Evolutionary conservation across 2,329 filamentous ascomycete genomes (phyloP).

Genomic region (Aspergillus caelatus): DNA sequence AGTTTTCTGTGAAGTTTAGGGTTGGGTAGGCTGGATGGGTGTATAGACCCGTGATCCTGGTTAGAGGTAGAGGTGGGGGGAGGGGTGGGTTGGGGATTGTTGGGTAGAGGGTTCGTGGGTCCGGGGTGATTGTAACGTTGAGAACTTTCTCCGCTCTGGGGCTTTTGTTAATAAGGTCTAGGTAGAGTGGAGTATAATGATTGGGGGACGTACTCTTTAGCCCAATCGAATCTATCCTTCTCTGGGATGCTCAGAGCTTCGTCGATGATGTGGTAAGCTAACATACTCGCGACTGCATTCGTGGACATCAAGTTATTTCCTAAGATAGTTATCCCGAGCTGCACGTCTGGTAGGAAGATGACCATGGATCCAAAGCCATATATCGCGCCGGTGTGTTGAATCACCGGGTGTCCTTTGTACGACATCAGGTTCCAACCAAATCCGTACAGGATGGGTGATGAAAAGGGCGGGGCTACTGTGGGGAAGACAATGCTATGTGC

Average conservation of each 20-base stretch:
- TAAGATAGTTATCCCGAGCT: neutral
- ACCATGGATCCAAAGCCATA: neutral
- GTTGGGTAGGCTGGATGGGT: neutral
- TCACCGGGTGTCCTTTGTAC: neutral
- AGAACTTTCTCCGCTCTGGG: neutral
- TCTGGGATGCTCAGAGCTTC: neutral
- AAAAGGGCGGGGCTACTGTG: neutral
- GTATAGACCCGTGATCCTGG: neutral
- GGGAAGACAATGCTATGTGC: neutral
- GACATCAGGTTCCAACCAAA: neutral
- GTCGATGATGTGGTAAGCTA: neutral
- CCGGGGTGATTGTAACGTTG: neutral
- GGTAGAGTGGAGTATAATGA: too few relatives aligned
- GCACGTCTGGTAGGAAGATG: neutral
- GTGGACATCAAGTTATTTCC: neutral
- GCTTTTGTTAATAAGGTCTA: neutral
- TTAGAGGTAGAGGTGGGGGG: neutral
- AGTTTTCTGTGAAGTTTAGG: neutral
- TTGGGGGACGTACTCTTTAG: neutral
- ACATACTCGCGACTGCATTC: neutral
- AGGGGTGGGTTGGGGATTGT: neutral
- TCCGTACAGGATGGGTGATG: neutral
- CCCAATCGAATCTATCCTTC: neutral
- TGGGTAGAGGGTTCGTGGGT: neutral
- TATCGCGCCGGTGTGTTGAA: neutral